Conservation (phyloP, 225 moss, liverwort and hornwort genomes). For the Neckera pumila region DNA sequence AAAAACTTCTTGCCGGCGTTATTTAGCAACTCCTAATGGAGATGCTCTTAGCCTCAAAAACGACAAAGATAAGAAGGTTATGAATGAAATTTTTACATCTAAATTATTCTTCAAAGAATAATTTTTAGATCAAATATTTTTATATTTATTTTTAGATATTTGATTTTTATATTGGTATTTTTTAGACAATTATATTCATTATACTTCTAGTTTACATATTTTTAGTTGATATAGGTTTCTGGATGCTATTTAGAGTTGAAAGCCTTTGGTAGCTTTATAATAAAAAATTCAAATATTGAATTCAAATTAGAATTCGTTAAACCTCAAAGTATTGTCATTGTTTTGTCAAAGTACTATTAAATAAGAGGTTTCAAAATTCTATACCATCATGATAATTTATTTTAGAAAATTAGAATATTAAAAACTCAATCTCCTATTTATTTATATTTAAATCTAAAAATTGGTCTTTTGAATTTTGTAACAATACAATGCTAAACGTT, state of each 20-base stretch:
- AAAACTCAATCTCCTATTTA: background rate
- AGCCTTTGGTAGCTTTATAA: accelerated
- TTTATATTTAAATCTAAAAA: background rate
- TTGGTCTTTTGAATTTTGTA: background rate
- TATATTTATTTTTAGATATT: too few relatives aligned
- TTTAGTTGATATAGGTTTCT: background rate
- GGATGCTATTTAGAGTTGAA: background rate
- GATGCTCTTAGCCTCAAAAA: too few relatives aligned
- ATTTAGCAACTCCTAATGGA: too few relatives aligned
- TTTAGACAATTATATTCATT: background rate
- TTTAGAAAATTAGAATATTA: background rate
- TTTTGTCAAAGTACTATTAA: background rate
- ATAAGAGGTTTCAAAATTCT: background rate
- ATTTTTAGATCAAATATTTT: background rate
- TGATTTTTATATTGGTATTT: background rate
- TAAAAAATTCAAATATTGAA: background rate
- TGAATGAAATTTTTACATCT: background rate
- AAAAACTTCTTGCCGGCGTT: too few relatives aligned
- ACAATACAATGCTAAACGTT: background rate
- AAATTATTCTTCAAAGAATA: background rate
- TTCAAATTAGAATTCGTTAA: background rate
- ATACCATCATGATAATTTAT: background rate
- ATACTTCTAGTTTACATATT: background rate
- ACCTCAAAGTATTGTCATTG: background rate
- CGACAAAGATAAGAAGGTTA: background rate